Conservation (phyloP, 1,284 basidiomycete species). For the Puccinia horiana region DNA sequence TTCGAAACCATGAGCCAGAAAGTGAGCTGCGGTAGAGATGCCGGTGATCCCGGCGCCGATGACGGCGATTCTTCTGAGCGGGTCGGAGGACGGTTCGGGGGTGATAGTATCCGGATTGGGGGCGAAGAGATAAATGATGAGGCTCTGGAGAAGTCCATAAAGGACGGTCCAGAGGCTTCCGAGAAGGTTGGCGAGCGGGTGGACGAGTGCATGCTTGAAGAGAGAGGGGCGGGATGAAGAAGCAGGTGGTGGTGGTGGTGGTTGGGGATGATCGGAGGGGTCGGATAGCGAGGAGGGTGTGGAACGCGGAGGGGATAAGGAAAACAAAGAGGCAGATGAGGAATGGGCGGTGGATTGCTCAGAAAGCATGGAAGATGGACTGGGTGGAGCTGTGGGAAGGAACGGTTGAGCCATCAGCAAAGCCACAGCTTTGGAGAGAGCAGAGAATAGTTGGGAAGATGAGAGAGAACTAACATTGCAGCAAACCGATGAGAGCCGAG, state of each 20-base stretch:
- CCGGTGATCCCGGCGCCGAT: slow-evolving; percentile 49
- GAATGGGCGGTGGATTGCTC: slow-evolving; percentile 13
- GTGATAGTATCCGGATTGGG: not conserved
- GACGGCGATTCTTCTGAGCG: slow-evolving; percentile 42
- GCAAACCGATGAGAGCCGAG: not conserved
- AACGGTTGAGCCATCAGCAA: no score
- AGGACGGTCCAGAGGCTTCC: not conserved
- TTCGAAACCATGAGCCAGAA: slow-evolving; percentile 40
- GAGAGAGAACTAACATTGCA: not conserved
- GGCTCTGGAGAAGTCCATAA: slow-evolving; percentile 13
- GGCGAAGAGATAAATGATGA: slow-evolving; percentile 27
- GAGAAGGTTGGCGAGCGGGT: not conserved
- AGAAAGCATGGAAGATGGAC: not conserved
- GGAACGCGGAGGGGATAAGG: not conserved
- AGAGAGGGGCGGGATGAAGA: not conserved
- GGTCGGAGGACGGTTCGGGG: not conserved
- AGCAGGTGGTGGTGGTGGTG: not conserved
- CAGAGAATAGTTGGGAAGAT: not conserved
- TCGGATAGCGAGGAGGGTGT: not conserved
- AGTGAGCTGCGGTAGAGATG: slow-evolving; percentile 44
- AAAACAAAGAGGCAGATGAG: not conserved
- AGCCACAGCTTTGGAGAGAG: no score
- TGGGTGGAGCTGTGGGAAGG: not conserved
- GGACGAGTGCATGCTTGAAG: not conserved
- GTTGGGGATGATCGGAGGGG: not conserved